phyloP scores from a whole-genome alignment of 352 stramenopile genomes.

The Plasmopara muralis region DNA sequence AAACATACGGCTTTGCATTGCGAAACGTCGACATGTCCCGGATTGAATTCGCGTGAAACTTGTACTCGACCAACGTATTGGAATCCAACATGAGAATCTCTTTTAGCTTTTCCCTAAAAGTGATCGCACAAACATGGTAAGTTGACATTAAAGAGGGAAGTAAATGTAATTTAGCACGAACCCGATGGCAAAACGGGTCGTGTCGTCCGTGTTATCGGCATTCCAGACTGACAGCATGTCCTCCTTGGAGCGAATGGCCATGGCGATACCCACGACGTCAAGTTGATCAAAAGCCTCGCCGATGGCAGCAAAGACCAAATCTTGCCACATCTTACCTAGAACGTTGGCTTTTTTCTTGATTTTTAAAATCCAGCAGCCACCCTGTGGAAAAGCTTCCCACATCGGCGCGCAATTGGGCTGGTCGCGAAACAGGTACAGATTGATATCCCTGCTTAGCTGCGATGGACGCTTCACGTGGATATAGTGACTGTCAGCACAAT shows the following conservation, averaged over 20 bases:
- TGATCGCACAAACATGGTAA: conserved; percentile 2
- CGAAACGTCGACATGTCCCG: conserved; percentile 92
- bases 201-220: conserved; percentile 88
- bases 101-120: conserved; percentile 86
- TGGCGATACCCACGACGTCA: conserved; percentile 89
- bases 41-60: conserved; percentile 90
- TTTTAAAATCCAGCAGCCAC: conserved; percentile 93
- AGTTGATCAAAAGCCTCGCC: conserved; percentile 88
- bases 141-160: too few species aligned
- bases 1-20: conserved; percentile 90
- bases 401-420: conserved; percentile 81
- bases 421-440: conserved; percentile 92
- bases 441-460: conserved; percentile 87
- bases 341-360: conserved; percentile 93
- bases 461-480: conserved; percentile 92
- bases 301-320: conserved; percentile 89
- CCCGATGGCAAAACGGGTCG: conserved; percentile 75
- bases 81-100: conserved; percentile 91
- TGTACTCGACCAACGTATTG: conserved; percentile 94
- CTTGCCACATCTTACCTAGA: conserved; percentile 93
- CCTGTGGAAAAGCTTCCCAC: conserved; percentile 90
- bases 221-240: conserved; percentile 94
- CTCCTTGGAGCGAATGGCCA: conserved; percentile 91
- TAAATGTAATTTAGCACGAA: conserved; percentile 4
- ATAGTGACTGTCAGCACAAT: conserved; percentile 57